Base-by-base conservation (phyloP, 225 moss, liverwort and hornwort genomes). In the Climacium dendroides region DNA sequence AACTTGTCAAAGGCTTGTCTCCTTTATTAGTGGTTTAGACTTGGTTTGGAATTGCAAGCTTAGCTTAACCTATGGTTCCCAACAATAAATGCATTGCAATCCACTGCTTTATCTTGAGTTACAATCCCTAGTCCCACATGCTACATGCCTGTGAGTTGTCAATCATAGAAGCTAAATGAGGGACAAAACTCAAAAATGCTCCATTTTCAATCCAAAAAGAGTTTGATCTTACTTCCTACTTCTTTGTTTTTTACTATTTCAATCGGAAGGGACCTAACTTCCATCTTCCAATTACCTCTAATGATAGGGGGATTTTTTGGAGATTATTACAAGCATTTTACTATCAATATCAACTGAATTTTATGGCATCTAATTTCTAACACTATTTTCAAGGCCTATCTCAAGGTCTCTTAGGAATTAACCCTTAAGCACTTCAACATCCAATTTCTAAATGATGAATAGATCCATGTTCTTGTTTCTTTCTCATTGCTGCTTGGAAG, bases 81-180 rank as follows among this genome's bases (percentile, higher is more conserved):
- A 6, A 14, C 14, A 25, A 69, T 8, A 70, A 15, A 25, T 41
- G 25, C 13, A 41, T 70, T 15, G 15, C 0, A 0, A 1, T 25
- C 3, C 5, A 41, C 2, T 4, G 12, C 7, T 39, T 39, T 1
- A 70, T 39, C 8, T 24, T 39, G 1, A 39, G 4, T 25, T 70
- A 25, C 15, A 70, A 70, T 70, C 0, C 8, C 8, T 70, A 20
- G 8, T 69, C 15, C 13, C 0, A 7, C 37, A 67, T 66, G 7
- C 8, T 5, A 13, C 70, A 70, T 70, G 8, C 9, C 2, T 0
- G 0, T 15, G 1, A 14, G 5, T 41, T 70, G 8, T 41, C 0
- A 15, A 1, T 3, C 3, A 0, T 8, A 41, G 15, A 70, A 25
- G 5, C 8, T 41, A 39, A 39, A 12, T 9, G 11, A 66, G 4